Percentiles rank a stretch among this genome's conserved stretches.
Conservation (phyloP, 2,329 filamentous ascomycete genomes). For the Neonectria punicea region DNA sequence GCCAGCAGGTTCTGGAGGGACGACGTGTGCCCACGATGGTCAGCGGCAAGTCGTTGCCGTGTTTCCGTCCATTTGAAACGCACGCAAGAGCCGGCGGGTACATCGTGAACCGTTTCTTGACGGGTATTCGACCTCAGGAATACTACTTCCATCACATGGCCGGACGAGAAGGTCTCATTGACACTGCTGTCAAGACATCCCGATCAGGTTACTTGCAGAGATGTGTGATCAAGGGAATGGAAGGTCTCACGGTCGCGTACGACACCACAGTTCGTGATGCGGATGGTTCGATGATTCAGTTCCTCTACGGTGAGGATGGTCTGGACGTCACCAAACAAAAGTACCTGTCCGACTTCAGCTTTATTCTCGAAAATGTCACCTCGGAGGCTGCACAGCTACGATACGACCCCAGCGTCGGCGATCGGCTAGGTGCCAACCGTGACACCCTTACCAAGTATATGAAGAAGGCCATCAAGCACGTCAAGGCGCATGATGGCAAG, state of each 20-base stretch:
- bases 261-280: conserved; percentile 94
- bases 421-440: conserved; percentile 61
- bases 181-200: conserved; percentile 98
- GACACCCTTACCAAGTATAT: conserved; percentile 77
- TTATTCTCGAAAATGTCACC: conserved; percentile 85
- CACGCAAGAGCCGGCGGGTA: conserved; percentile 91
- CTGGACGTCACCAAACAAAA: conserved; percentile 94
- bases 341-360: conserved; percentile 89
- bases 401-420: conserved; percentile 64
- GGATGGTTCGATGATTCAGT: conserved; percentile 93
- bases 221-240: conserved; percentile 98
- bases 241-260: conserved; percentile 91
- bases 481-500: conserved; percentile 64
- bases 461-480: conserved; percentile 83
- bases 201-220: conserved; percentile 96
- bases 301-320: conserved; percentile 96
- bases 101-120: conserved; percentile 96
- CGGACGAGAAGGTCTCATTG: conserved; percentile 96
- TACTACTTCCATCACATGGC: conserved; percentile 99
- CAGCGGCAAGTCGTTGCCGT: conserved; percentile 94
- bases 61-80: conserved; percentile 92
- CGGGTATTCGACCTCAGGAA: conserved; percentile 94
- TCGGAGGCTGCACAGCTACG: conserved; percentile 83
- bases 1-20: conserved; percentile 95
- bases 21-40: conserved; percentile 97